Conservation (phyloP, 305 asterid genomes). For the Andrographis paniculata region DNA sequence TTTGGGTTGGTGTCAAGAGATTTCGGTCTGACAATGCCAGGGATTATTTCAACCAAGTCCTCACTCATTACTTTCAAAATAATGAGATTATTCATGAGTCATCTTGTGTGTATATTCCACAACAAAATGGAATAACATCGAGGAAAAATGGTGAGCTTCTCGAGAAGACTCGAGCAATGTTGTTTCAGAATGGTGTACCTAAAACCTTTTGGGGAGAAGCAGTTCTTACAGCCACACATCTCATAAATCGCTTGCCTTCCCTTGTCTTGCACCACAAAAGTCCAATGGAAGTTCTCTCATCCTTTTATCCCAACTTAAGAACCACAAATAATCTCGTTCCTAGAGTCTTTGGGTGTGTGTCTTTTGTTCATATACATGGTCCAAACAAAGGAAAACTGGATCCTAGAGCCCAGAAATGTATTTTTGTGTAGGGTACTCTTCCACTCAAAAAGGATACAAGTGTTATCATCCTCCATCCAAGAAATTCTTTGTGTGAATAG, state of each 20-base stretch:
- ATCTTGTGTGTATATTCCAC: background rate
- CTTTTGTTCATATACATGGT: background rate
- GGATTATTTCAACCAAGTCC: background rate
- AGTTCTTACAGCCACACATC: background rate
- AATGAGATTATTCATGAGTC: background rate
- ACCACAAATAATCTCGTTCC: background rate
- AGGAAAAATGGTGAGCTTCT: no score
- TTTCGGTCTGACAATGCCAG: background rate
- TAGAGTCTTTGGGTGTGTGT: background rate
- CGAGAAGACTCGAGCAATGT: no score
- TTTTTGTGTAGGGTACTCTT: background rate
- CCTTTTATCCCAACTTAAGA: background rate
- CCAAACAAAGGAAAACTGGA: background rate
- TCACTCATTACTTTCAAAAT: background rate
- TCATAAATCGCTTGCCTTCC: background rate
- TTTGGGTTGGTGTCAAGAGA: background rate
- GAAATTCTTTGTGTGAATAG: no score
- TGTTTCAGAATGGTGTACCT: background rate
- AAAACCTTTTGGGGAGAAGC: conserved; percentile 1
- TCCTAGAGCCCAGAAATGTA: background rate
- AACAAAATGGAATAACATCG: no score
- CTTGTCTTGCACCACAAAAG: background rate
- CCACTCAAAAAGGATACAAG: conserved; percentile 5
- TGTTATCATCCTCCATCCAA: background rate
- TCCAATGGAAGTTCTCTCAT: background rate